A percentile compares a stretch with the other conserved stretches of the same genome.
Evolutionary conservation across 2,329 filamentous ascomycete species (phyloP).

Genomic region (Calonectria pseudoturangicola): DNA sequence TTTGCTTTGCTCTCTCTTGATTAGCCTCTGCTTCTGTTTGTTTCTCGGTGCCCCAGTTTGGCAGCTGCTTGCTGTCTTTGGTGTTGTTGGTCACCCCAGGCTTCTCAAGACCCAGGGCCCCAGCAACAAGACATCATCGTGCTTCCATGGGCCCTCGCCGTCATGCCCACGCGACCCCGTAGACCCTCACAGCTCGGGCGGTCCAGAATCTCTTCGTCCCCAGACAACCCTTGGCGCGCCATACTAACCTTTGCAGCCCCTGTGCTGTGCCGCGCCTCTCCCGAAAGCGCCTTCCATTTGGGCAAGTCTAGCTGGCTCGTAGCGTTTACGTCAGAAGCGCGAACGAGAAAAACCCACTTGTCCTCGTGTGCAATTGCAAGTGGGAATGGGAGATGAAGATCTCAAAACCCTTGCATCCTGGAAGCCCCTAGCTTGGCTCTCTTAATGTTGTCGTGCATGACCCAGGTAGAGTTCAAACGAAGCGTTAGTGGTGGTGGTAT

Average conservation of each 20-base stretch:
- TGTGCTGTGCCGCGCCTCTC: conserved; percentile 31
- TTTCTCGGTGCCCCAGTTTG: conserved; percentile 39
- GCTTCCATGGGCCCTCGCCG: conserved; percentile 46
- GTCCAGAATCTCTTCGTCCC: conserved; percentile 49
- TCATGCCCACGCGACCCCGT: conserved; percentile 53
- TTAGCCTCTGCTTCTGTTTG: conserved; percentile 35
- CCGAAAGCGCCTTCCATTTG: conserved; percentile 35
- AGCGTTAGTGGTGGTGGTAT: conserved; percentile 20
- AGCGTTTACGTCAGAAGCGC: conserved; percentile 38
- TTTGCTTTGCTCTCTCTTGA: conserved; percentile 34
- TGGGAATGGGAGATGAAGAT: conserved; percentile 39
- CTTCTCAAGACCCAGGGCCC: conserved; percentile 32
- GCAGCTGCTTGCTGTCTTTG: conserved; percentile 22
- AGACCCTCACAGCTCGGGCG: conserved; percentile 36
- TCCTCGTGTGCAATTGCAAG: conserved; percentile 35
- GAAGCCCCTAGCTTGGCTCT: conserved; percentile 17
- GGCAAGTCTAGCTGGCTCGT: conserved; percentile 29
- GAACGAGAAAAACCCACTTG: conserved; percentile 31
- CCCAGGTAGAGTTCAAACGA: conserved; percentile 26
- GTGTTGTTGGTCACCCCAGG: conserved; percentile 44
- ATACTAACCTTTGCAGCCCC: conserved; percentile 42
- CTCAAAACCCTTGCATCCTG: conserved; percentile 27
- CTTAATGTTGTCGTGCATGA: conserved; percentile 16
- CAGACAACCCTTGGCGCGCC: conserved; percentile 44
- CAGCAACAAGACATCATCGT: conserved; percentile 51